Base-by-base conservation (phyloP, 371 early-diverging fungal genomes). In the Apophysomyces sp. region DNA sequence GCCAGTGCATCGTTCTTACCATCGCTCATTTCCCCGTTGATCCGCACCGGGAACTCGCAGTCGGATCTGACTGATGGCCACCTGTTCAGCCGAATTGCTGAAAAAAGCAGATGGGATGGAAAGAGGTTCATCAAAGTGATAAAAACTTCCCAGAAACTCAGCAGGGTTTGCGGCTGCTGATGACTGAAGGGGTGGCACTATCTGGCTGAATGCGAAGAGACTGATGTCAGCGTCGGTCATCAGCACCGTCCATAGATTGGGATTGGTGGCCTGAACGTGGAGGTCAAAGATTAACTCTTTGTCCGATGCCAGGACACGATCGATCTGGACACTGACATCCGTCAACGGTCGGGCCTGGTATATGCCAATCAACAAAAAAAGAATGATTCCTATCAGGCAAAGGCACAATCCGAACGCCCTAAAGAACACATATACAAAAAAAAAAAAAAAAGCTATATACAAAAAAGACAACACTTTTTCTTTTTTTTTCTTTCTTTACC, bases 211-310 rank as follows among this genome's bases (percentile, higher is more conserved):
- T 4, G 84, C 89, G 80, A 86, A 89, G 0, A 86, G 80, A 41
- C 77, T 78, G 28, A 89, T 74, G 56, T 86, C 82, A 2, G 84
- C 78, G 55, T 77, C 72, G 29, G 77, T 70, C 8, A 85, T 67
- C 27, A 71, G 71, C 3, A 86, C 82, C 30, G 78, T 77, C 76
- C 83, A 82, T 31, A 81, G 66, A 54, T 84, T 84, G 27, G 72
- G 78, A 54, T 86, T 86, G 37, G 72, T 73, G 4, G 80, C 78
- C 29, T 72, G 59, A 13, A 85, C 68, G 57, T 81, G 83, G 51
- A 85, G 57, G 51, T 83, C 83, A 55, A 86, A 85, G 30, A 86
- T 73, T n/a, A 86, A 71, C 63, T 83, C 85, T 58, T 84, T 85
- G 32, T 86, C 85, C 7, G 85, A 77, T 6, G 86, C 84, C 41